These are phyloP conservation scores for Quercus robur DNA, from an alignment of 306 rosid species.

Conservation along the genomic window DNA sequence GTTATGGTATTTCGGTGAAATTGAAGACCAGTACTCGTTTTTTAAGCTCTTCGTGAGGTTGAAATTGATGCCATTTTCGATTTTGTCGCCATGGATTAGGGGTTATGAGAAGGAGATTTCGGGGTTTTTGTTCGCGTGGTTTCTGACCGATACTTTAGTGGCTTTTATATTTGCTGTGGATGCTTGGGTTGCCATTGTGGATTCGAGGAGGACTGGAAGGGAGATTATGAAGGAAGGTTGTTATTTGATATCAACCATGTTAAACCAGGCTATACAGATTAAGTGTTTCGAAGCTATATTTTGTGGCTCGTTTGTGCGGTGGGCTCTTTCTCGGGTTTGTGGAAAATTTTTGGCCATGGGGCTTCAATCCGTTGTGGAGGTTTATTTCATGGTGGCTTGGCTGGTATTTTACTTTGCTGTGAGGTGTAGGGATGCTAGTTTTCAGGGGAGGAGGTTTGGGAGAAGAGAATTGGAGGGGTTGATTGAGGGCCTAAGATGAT, in stretches of 20 bases:
- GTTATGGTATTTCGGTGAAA: conserved; percentile 91
- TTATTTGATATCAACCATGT: conserved; percentile 70
- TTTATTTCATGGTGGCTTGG: conserved; percentile 94
- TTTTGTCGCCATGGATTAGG: conserved; percentile 83
- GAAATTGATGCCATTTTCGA: conserved; percentile 94
- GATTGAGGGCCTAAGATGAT: conserved; percentile 72
- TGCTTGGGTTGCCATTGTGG: conserved; percentile 94
- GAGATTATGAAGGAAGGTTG: conserved; percentile 94
- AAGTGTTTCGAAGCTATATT: conserved; percentile 75
- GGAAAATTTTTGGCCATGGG: conserved; percentile 65
- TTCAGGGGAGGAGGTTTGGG: conserved; percentile 66
- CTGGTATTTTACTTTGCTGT: conserved; percentile 73
- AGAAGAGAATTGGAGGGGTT: conserved; percentile 68
- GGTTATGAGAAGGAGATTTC: conserved; percentile 85
- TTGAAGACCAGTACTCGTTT: conserved; percentile 92
- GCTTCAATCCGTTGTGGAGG: conserved; percentile 85
- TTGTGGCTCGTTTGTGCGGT: conserved; percentile 69
- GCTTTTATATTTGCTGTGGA: conserved; percentile 81
- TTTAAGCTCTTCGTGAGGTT: conserved; percentile 91
- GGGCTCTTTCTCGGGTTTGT: conserved; percentile 42
- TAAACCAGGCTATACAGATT: conserved; percentile 67
- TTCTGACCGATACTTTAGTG: conserved; percentile 65
- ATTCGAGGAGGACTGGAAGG: conserved; percentile 77
- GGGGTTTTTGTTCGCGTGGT: conserved; percentile 79
- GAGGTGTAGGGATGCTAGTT: conserved; percentile 66